Evolutionary conservation across 1,284 basidiomycete species (phyloP).

Genomic region (Entoloma clypeatum): DNA sequence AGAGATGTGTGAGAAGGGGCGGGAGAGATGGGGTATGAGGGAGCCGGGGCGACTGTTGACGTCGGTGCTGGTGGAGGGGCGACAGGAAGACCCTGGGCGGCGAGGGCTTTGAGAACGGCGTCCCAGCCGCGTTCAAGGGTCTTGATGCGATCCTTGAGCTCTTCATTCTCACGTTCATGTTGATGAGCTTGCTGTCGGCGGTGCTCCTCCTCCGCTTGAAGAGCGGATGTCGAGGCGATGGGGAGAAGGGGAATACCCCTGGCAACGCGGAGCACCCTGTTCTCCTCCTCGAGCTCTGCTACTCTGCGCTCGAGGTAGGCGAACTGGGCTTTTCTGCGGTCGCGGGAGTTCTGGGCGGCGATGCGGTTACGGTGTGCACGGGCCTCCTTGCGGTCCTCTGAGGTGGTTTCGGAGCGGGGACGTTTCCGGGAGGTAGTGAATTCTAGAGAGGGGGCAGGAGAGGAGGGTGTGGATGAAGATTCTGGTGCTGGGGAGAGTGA

Average conservation of each 20-base stretch:
- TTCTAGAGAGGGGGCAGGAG: slow-evolving; percentile 17
- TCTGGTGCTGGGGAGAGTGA: slow-evolving; percentile 20
- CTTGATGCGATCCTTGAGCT: slow-evolving; percentile 68
- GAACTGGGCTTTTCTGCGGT: slow-evolving; percentile 77
- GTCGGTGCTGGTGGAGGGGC: slow-evolving; percentile 23
- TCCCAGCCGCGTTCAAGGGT: slow-evolving; percentile 78
- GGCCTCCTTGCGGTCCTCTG: slow-evolving; percentile 78
- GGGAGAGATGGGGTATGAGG: slow-evolving; percentile 43
- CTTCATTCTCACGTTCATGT: slow-evolving; percentile 63
- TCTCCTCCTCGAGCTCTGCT: slow-evolving; percentile 81
- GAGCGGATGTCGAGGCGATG: slow-evolving; percentile 28
- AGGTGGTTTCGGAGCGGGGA: slow-evolving; percentile 51
- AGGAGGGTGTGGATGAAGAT: slow-evolving; percentile 27
- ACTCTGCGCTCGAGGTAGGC: slow-evolving; percentile 72
- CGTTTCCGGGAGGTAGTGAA: slow-evolving; percentile 66
- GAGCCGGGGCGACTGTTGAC: slow-evolving; percentile 23
- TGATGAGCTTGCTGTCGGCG: slow-evolving; percentile 45
- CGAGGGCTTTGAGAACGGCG: slow-evolving; percentile 68
- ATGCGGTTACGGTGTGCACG: slow-evolving; percentile 80
- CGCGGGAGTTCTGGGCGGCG: slow-evolving; percentile 80
- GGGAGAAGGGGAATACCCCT: slow-evolving; percentile 47
- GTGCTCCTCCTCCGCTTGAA: slow-evolving; percentile 26
- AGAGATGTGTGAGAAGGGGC: slow-evolving; percentile 39
- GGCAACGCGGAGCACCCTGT: slow-evolving; percentile 68
- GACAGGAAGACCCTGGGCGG: slow-evolving; percentile 56